Percentiles rank a stretch among this genome's conserved stretches.
Conservation (phyloP, 2,329 filamentous ascomycete species). For the Trichoderma aggressivum region DNA sequence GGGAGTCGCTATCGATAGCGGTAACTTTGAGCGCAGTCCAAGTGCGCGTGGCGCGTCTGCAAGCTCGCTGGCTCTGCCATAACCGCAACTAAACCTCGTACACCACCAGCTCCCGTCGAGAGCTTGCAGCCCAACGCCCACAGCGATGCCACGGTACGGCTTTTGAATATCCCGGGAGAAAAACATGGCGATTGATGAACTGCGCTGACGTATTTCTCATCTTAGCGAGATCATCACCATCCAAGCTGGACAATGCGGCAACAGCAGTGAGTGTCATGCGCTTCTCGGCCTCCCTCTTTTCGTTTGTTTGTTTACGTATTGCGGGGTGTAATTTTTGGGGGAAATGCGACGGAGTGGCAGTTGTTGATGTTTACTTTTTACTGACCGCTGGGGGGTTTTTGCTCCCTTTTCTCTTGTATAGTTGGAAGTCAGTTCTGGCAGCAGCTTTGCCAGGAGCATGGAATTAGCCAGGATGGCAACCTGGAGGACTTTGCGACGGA, state of each 20-base stretch:
- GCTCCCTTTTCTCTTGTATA: constrained; percentile 35
- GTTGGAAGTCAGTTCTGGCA: constrained; percentile 99
- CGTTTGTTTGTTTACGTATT: background rate
- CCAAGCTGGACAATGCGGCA: constrained; percentile 98
- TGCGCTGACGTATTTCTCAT: background rate
- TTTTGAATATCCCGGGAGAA: background rate
- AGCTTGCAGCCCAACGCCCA: constrained; percentile 6
- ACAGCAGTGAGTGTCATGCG: constrained; percentile 70
- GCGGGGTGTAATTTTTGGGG: background rate
- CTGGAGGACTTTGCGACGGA: constrained; percentile 97
- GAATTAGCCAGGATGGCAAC: constrained; percentile 96
- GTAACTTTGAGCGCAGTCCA: background rate
- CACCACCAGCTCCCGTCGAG: background rate
- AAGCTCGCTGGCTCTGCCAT: background rate
- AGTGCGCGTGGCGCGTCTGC: constrained; percentile 11
- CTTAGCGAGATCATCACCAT: constrained; percentile 96
- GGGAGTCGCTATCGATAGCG: constrained; percentile 15
- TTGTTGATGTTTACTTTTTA: background rate
- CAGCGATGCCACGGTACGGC: constrained; percentile 29
- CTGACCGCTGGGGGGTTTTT: constrained; percentile 30
- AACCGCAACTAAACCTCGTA: background rate
- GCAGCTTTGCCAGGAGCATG: constrained; percentile 95
- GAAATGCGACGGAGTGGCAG: too few relatives aligned
- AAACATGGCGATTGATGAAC: constrained; percentile 6
- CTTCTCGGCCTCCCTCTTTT: constrained; percentile 31